Evolutionary conservation across 2,329 filamentous ascomycete species (phyloP).

Genomic region (Dothideomycetes sp.): DNA sequence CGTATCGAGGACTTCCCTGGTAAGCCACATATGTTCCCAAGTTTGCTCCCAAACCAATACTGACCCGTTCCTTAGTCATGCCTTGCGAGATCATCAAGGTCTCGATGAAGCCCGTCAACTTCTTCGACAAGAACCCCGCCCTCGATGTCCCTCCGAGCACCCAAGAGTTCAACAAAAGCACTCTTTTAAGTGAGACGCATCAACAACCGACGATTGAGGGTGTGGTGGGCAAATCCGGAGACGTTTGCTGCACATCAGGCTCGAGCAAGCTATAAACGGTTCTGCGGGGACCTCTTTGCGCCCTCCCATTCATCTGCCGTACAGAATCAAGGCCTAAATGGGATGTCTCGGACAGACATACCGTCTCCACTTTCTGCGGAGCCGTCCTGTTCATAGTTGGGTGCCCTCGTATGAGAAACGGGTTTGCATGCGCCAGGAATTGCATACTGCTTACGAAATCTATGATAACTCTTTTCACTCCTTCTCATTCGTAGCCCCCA

Average conservation of each 20-base stretch:
- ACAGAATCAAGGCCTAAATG: no score
- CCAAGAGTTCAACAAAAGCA: slow-evolving; percentile 35
- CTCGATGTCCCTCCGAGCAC: slow-evolving; percentile 46
- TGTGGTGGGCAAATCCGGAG: slow-evolving; percentile 22
- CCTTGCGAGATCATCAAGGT: slow-evolving; percentile 47
- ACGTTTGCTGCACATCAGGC: slow-evolving; percentile 24
- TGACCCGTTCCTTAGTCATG: slow-evolving; percentile 51
- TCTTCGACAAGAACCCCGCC: slow-evolving; percentile 48
- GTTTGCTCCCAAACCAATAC: slow-evolving; percentile 25
- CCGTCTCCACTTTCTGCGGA: no score
- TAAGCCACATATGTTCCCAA: not conserved
- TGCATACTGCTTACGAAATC: no score
- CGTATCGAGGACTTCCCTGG: slow-evolving; percentile 7
- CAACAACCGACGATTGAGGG: slow-evolving; percentile 22
- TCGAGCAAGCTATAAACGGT: slow-evolving; percentile 20
- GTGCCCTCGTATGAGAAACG: no score
- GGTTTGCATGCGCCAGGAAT: no score
- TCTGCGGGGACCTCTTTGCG: no score
- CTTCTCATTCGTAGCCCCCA: no score
- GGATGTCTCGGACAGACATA: no score
- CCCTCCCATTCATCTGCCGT: no score
- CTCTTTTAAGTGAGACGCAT: slow-evolving; percentile 19
- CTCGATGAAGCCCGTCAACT: slow-evolving; percentile 47
- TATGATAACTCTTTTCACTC: no score
- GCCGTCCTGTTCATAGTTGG: no score